Base-by-base conservation (phyloP, 208 protist genomes). In the Trichomonas tenax region DNA sequence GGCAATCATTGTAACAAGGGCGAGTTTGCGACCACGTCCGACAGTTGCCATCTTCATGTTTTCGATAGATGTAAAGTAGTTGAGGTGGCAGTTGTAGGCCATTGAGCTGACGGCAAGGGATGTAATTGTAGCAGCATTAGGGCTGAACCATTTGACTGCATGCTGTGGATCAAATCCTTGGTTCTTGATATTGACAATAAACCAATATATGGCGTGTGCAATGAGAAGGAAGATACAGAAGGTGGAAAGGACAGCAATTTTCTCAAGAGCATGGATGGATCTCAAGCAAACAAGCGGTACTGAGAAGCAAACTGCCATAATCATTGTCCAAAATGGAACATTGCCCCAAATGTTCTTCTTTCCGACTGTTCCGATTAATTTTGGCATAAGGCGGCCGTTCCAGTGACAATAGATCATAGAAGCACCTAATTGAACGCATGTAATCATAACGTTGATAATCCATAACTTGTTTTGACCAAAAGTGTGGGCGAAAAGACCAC, bases 21-120 rank as follows among this genome's bases (percentile, higher is more conserved):
- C 17, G 38, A 93, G 86, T 51, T 93, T 41, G 14, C 44, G 9
- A 15, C 15, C 40, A 38, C 86, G 86, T 8, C 44, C 44, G 15
- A 48, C 14, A 58, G 86, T 93, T 14, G 40, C 41, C 11, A 48
- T 93, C 6, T 93, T 93, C 34, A 93, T 41, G 10, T 48, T 38
- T 9, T 51, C 86, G 10, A 93, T 9, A 6, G 26, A 1, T 93
- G 86, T 11, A 38, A 93, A 93, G 9, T 49, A 10, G 31, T 93
- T 93, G 0, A 93, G 14, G 38, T 93, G 86, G 45, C 86, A 93
- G n/a, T 93, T 93, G 21, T 41, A 93, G n/a, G 86, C 86, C 86
- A 93, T 93, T n/a, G 86, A 93, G 31, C 46, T 93, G 36, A 93
- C 86, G 38, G 40, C 11, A 51, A 93, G 44, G 6, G 86, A 41